A percentile compares a stretch with the other conserved stretches of the same genome.
Conservation (phyloP, 2,329 filamentous ascomycete species). For the Calonectria leucothoes region DNA sequence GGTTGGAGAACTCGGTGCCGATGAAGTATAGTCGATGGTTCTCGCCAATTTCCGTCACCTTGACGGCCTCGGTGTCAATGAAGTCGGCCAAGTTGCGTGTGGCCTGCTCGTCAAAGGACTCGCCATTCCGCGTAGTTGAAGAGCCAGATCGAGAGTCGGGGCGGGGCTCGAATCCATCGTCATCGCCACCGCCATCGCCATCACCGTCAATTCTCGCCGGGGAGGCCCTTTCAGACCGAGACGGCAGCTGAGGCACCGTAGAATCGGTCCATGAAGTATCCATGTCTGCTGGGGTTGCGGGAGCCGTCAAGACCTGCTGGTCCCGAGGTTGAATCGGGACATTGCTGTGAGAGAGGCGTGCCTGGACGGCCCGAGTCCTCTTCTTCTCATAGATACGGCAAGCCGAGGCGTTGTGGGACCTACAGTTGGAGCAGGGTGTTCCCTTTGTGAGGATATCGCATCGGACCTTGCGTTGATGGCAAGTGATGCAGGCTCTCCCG, state of each 20-base stretch:
- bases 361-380: constrained; percentile 50
- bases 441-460: constrained; percentile 61
- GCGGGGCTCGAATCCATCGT: neutral
- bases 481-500: constrained; percentile 57
- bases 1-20: constrained; percentile 66
- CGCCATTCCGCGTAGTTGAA: constrained; percentile 32
- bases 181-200: neutral
- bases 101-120: constrained; percentile 54
- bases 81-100: constrained; percentile 59
- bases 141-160: constrained; percentile 22
- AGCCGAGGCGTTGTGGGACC: constrained; percentile 51
- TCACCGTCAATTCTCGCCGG: neutral
- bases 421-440: constrained; percentile 61
- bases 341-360: constrained; percentile 40
- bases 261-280: constrained; percentile 27
- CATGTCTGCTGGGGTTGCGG: constrained; percentile 32
- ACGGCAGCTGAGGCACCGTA: neutral
- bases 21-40: constrained; percentile 64
- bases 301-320: constrained; percentile 46
- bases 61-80: constrained; percentile 59
- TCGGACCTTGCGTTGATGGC: constrained; percentile 62
- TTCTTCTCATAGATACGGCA: constrained; percentile 64
- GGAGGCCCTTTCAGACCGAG: constrained; percentile 9
- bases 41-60: constrained; percentile 57
- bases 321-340: constrained; percentile 59